Conservation (phyloP, 1,284 basidiomycete genomes). For the Boletus hoseneyae region DNA sequence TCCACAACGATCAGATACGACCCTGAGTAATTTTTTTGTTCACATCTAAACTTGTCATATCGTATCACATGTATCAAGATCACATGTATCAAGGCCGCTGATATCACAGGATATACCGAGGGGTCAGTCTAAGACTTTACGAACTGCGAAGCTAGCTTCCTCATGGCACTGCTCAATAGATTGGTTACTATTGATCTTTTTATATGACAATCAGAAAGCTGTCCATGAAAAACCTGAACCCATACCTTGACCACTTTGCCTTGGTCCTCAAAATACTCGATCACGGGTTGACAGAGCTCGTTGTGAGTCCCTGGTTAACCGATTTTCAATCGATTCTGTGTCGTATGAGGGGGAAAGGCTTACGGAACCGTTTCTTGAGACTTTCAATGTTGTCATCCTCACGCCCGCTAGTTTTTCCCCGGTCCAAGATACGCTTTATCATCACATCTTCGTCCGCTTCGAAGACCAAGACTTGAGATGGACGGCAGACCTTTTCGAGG, state of each 20-base stretch:
- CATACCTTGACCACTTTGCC: constrained; percentile 68
- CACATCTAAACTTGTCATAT: constrained; percentile 32
- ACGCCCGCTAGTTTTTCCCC: constrained; percentile 91
- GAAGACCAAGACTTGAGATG: constrained; percentile 84
- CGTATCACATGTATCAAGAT: constrained; percentile 14
- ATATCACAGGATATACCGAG: constrained; percentile 17
- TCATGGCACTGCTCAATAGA: constrained; percentile 72
- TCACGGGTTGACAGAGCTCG: constrained; percentile 94
- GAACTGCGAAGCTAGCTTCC: constrained; percentile 55
- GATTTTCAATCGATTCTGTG: constrained; percentile 3
- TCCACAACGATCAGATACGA: constrained; percentile 31
- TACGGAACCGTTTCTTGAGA: constrained; percentile 95
- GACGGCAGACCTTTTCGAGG: constrained; percentile 62
- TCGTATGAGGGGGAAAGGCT: constrained; percentile 29
- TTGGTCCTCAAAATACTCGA: constrained; percentile 74
- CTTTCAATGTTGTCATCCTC: constrained; percentile 95
- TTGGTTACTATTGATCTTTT: constrained; percentile 77
- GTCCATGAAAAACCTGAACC: not conserved
- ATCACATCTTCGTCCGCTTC: constrained; percentile 85
- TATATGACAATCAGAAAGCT: constrained; percentile 2
- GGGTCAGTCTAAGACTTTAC: constrained; percentile 38
- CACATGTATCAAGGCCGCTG: constrained; percentile 11
- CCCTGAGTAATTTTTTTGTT: constrained; percentile 42
- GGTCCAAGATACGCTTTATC: constrained; percentile 81
- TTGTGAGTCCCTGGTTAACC: constrained; percentile 74